Evolutionary conservation across 441 rosid species (phyloP).

Genomic region (Iberis amara): DNA sequence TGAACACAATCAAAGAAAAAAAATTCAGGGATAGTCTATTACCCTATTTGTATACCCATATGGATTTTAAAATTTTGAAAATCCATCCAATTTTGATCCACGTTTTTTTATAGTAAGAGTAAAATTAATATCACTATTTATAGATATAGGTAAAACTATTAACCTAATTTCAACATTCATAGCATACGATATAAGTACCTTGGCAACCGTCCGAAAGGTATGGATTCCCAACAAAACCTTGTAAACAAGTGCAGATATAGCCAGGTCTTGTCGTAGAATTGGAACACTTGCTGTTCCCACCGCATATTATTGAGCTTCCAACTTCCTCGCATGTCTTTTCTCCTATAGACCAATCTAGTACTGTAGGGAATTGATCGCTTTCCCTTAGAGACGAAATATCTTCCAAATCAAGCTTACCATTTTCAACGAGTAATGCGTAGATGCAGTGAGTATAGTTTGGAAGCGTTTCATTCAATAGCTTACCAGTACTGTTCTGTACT

Average conservation of each 20-base stretch:
- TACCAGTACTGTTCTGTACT: too few relatives aligned
- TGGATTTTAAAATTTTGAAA: too few relatives aligned
- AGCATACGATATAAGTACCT: conserved; percentile 9
- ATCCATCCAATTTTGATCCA: too few relatives aligned
- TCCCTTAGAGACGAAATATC: neutral
- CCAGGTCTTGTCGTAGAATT: neutral
- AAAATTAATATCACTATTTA: too few relatives aligned
- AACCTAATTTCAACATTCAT: too few relatives aligned
- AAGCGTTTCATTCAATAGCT: too few relatives aligned
- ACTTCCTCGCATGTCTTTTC: neutral
- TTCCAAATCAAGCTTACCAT: neutral
- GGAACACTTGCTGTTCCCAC: neutral
- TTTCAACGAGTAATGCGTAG: conserved; percentile 14
- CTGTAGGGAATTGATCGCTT: neutral
- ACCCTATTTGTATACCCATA: too few relatives aligned
- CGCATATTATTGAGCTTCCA: neutral
- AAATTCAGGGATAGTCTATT: too few relatives aligned
- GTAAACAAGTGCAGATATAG: neutral
- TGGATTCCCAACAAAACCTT: conserved; percentile 21
- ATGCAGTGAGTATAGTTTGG: neutral
- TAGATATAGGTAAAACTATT: too few relatives aligned
- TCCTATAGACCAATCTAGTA: conserved; percentile 19
- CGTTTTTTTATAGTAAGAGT: too few relatives aligned
- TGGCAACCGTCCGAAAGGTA: conserved; percentile 14
- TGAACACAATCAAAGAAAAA: too few relatives aligned